Conservation (phyloP, 805 yeast genomes). For the Candida arabinofermentans region DNA sequence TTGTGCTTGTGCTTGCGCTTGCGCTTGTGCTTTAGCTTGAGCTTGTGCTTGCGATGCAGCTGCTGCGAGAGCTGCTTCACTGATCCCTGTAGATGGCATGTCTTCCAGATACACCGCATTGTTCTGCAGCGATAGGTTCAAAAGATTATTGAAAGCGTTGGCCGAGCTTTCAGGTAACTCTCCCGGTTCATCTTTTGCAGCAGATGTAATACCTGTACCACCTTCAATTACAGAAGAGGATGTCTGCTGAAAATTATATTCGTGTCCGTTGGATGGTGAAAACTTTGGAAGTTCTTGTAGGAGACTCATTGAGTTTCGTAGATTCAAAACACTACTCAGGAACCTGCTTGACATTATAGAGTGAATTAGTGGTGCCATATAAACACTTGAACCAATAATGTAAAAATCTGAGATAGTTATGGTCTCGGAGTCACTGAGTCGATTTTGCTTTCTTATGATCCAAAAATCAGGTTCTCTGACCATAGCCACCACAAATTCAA, state of each 20-base stretch:
- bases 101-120: conserved; percentile 23
- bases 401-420: conserved; percentile 71
- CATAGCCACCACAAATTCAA: conserved; percentile 73
- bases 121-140: conserved; percentile 26
- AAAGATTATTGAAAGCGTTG: conserved; percentile 27
- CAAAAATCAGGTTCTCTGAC: conserved; percentile 89
- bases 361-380: conserved; percentile 79
- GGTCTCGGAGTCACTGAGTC: conserved; percentile 50
- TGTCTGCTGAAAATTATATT: conserved; percentile 29
- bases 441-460: conserved; percentile 79
- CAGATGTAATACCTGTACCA: not conserved
- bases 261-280: conserved; percentile 59
- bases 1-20: not conserved
- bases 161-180: conserved; percentile 21
- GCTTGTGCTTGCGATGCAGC: conserved; percentile 1
- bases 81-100: conserved; percentile 20
- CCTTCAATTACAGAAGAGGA: conserved; percentile 2
- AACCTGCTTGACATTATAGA: conserved; percentile 71
- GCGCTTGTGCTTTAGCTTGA: not conserved
- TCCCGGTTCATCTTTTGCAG: conserved; percentile 1
- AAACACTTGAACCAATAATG: conserved; percentile 86
- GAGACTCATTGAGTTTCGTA: conserved; percentile 44
- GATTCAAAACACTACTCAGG: conserved; percentile 41
- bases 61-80: conserved; percentile 12
- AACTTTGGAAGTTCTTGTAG: conserved; percentile 49